Conservation (phyloP, 2,329 filamentous ascomycete genomes). For the Zymoseptoria brevis region DNA sequence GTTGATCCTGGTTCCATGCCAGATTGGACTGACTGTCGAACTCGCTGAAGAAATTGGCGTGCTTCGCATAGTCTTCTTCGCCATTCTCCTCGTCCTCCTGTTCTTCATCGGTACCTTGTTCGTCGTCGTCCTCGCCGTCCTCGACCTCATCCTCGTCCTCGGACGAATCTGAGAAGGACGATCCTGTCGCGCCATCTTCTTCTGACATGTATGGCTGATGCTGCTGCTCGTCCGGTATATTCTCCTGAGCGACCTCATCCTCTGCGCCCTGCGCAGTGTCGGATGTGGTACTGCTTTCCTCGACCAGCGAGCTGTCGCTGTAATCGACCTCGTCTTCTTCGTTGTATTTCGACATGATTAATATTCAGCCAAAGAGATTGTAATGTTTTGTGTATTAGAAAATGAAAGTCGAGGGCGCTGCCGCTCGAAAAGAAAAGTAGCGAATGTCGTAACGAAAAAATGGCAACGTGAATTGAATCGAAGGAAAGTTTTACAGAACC, state of each 20-base stretch:
- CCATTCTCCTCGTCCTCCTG: not conserved
- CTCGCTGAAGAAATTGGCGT: not conserved
- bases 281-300: not conserved
- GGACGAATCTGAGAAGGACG: not conserved
- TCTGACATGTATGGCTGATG: not conserved
- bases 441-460: not conserved
- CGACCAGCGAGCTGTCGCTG: not conserved
- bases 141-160: not conserved
- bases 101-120: not conserved
- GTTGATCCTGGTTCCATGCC: not conserved
- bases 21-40: not conserved
- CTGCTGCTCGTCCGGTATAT: not conserved
- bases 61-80: not conserved
- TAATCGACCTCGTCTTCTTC: not conserved
- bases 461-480: not conserved
- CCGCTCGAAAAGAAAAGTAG: not conserved
- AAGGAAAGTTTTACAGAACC: not conserved
- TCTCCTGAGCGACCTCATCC: not conserved
- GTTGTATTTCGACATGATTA: not conserved
- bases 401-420: not conserved
- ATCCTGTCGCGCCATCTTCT: not conserved
- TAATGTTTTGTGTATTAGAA: not conserved
- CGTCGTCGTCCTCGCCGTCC: not conserved
- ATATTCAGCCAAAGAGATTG: not conserved
- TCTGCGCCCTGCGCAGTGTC: not conserved